Evolutionary conservation across 2,329 filamentous ascomycete genomes (phyloP).

Genomic region (Pleoardoris graminearum): DNA sequence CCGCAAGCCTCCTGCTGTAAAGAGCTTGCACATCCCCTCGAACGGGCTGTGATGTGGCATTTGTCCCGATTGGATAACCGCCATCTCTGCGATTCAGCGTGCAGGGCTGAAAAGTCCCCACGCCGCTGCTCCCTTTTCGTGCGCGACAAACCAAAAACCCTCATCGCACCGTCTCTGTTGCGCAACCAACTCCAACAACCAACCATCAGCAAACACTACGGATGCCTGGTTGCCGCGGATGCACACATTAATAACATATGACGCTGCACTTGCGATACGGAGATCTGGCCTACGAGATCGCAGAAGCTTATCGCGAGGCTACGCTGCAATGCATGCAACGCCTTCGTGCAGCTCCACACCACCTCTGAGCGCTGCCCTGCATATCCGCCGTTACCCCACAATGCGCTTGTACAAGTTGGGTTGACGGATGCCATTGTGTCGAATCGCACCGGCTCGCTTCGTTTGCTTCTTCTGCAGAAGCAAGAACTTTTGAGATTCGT

Average conservation of each 20-base stretch:
- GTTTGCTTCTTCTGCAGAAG: too few species aligned
- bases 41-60: slow-evolving; percentile 12
- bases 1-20: not conserved
- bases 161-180: too few species aligned
- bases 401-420: slow-evolving; percentile 1
- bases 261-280: not conserved
- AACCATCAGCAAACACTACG: not conserved
- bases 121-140: slow-evolving; percentile 3
- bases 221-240: not conserved
- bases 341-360: slow-evolving; percentile 25
- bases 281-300: slow-evolving; percentile 25
- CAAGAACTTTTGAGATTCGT: too few species aligned
- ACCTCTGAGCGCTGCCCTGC: slow-evolving; percentile 15
- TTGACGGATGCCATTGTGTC: slow-evolving; percentile 1
- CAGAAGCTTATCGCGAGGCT: slow-evolving; percentile 33
- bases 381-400: slow-evolving; percentile 10
- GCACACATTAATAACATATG: not conserved
- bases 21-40: slow-evolving; percentile 2
- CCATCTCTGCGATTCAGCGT: slow-evolving; percentile 13
- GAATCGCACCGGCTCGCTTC: too few species aligned
- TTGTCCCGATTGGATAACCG: slow-evolving; percentile 19
- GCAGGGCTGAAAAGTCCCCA: slow-evolving; percentile 18
- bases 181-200: not conserved
- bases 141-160: slow-evolving; percentile 2
- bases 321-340: slow-evolving; percentile 21